Evolutionary conservation across 2,329 filamentous ascomycete genomes (phyloP).

Genomic region (Elsinoe fawcettii): DNA sequence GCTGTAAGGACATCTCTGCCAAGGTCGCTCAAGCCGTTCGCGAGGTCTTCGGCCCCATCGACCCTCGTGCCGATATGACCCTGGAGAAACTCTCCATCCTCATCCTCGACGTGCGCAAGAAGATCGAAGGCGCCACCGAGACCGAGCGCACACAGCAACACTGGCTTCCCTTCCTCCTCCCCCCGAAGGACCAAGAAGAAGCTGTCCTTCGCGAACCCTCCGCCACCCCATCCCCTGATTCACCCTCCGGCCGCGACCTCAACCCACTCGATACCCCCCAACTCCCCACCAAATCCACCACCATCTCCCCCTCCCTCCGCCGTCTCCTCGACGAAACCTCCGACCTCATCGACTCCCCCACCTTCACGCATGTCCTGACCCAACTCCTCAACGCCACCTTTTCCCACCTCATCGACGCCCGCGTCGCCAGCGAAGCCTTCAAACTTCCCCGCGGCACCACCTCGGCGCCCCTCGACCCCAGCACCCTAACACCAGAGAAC

Average conservation of each 20-base stretch:
- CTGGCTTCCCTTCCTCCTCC: conserved; percentile 82
- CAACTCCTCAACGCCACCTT: conserved; percentile 83
- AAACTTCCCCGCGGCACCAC: conserved; percentile 42
- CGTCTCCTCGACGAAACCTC: conserved; percentile 90
- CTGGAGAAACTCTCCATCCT: conserved; percentile 73
- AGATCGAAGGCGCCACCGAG: conserved; percentile 68
- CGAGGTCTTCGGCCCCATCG: conserved; percentile 81
- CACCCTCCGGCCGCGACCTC: conserved; percentile 25
- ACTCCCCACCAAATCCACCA: conserved; percentile 31
- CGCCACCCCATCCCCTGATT: conserved; percentile 27
- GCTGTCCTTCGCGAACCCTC: conserved; percentile 80
- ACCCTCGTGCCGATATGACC: conserved; percentile 79
- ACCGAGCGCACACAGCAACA: conserved; percentile 54
- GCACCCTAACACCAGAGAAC: conserved; percentile 43
- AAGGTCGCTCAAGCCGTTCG: conserved; percentile 80
- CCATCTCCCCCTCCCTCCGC: conserved; percentile 57
- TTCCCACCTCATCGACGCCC: conserved; percentile 71
- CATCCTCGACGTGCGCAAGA: conserved; percentile 73
- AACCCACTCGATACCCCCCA: conserved; percentile 20
- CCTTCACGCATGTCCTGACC: conserved; percentile 78
- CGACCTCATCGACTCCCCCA: conserved; percentile 88
- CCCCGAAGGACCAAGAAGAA: conserved; percentile 68
- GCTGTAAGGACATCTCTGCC: conserved; percentile 74
- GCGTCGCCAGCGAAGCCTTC: conserved; percentile 72
- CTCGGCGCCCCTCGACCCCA: conserved; percentile 30